These are phyloP conservation scores for Hirschioporus abietinus DNA, from an alignment of 768 basidiomycete genomes.

Conservation along the genomic window DNA sequence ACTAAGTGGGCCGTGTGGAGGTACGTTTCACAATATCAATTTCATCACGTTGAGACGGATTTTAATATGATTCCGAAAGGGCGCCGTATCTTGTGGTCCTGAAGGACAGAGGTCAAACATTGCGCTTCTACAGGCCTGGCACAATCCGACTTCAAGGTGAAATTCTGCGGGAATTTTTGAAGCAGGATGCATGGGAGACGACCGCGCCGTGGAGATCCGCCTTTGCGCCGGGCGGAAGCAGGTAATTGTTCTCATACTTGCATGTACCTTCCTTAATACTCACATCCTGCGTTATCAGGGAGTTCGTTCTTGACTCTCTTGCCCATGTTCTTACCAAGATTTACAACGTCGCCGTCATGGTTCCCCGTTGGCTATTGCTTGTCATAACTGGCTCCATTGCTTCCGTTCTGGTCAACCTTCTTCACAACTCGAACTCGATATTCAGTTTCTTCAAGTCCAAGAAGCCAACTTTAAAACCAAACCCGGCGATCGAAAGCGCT, in stretches of 20 bases:
- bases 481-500: not conserved
- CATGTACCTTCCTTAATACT: slow-evolving; percentile 4
- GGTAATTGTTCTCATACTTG: slow-evolving; percentile 37
- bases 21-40: slow-evolving; percentile 37
- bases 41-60: slow-evolving; percentile 2
- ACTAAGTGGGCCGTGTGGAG: slow-evolving; percentile 85
- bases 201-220: slow-evolving; percentile 63
- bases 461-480: not conserved
- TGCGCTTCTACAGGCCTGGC: slow-evolving; percentile 75
- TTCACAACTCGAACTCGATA: slow-evolving; percentile 38
- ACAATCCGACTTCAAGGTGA: slow-evolving; percentile 57
- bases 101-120: slow-evolving; percentile 63
- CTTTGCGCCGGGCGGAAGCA: slow-evolving; percentile 72
- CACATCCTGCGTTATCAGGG: slow-evolving; percentile 35
- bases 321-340: slow-evolving; percentile 42
- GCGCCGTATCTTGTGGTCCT: slow-evolving; percentile 72
- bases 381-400: slow-evolving; percentile 59
- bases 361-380: slow-evolving; percentile 74
- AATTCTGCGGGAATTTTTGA: slow-evolving; percentile 60
- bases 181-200: slow-evolving; percentile 54
- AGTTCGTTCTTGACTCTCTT: slow-evolving; percentile 59
- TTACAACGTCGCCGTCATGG: slow-evolving; percentile 45
- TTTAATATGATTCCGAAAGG: slow-evolving; percentile 32
- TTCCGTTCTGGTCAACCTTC: slow-evolving; percentile 58
- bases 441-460: not conserved